Evolutionary conservation across 805 yeast species (phyloP).

Genomic region (Kazachstania psychrophila): DNA sequence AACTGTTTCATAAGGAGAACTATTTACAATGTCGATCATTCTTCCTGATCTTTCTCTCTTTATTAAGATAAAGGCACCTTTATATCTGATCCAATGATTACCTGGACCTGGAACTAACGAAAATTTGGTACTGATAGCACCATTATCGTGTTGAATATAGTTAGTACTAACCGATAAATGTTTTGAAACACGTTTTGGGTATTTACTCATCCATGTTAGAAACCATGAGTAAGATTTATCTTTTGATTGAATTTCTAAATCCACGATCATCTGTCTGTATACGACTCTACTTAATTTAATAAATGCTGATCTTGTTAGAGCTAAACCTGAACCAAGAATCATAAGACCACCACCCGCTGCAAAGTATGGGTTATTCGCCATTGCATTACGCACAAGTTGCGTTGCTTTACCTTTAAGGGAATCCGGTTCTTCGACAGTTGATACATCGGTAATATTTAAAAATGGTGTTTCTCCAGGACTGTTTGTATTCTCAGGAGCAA

Average conservation of each 20-base stretch:
- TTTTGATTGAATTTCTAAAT: constrained; percentile 84
- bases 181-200: constrained; percentile 65
- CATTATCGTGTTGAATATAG: constrained; percentile 83
- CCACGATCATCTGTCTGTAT: constrained; percentile 79
- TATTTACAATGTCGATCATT: constrained; percentile 78
- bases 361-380: constrained; percentile 80
- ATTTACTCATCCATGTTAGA: constrained; percentile 87
- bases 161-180: constrained; percentile 87
- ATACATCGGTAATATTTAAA: not conserved
- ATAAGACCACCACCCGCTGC: constrained; percentile 98
- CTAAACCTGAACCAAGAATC: constrained; percentile 86
- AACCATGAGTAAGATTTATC: constrained; percentile 95
- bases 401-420: constrained; percentile 27
- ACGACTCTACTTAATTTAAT: constrained; percentile 54
- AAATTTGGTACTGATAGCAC: constrained; percentile 78
- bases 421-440: constrained; percentile 8
- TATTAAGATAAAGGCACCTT: constrained; percentile 81
- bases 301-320: constrained; percentile 63
- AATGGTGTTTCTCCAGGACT: too few species aligned
- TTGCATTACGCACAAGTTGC: constrained; percentile 41
- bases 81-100: constrained; percentile 74
- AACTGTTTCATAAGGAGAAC: constrained; percentile 95
- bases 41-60: constrained; percentile 86
- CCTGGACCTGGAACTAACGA: constrained; percentile 97
- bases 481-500: not conserved